phyloP scores from a whole-genome alignment of 148 eudicot species.

The Rhododendron griersonianum region DNA sequence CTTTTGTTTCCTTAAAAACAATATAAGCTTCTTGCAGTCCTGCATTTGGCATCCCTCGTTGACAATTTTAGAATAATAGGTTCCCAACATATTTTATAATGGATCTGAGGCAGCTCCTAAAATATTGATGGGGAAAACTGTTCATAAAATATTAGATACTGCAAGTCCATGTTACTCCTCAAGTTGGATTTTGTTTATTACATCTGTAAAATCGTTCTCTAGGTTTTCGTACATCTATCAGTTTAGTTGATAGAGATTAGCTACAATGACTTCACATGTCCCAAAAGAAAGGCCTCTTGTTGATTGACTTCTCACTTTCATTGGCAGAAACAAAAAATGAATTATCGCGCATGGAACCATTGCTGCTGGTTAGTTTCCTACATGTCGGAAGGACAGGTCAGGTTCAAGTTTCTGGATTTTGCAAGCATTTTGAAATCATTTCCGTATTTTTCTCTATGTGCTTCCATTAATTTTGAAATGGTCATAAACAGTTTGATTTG shows the following conservation, averaged over 20 bases:
- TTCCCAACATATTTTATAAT: not conserved
- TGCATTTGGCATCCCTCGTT: not conserved
- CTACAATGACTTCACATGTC: not conserved
- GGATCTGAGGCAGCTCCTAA: not conserved
- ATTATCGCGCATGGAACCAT: conserved; percentile 93
- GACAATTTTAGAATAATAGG: not conserved
- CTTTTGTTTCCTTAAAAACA: not conserved
- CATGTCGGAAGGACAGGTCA: conserved; percentile 67
- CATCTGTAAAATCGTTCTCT: not conserved
- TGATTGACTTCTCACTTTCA: conserved; percentile 12
- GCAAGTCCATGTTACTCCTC: not conserved
- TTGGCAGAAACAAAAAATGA: conserved; percentile 83
- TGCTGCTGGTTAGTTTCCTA: conserved; percentile 74
- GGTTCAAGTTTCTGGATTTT: conserved; percentile 9
- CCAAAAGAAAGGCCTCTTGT: not conserved
- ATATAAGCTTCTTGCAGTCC: not conserved
- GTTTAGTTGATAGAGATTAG: not conserved
- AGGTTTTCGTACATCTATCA: not conserved
- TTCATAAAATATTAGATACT: not conserved
- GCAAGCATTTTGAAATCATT: not conserved
- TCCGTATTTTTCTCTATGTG: not conserved
- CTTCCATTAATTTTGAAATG: not conserved
- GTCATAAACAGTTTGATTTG: not conserved
- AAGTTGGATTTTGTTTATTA: not conserved
- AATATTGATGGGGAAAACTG: not conserved